Evolutionary conservation across 768 basidiomycete species (phyloP).

Genomic region (Tulasnella sp.): DNA sequence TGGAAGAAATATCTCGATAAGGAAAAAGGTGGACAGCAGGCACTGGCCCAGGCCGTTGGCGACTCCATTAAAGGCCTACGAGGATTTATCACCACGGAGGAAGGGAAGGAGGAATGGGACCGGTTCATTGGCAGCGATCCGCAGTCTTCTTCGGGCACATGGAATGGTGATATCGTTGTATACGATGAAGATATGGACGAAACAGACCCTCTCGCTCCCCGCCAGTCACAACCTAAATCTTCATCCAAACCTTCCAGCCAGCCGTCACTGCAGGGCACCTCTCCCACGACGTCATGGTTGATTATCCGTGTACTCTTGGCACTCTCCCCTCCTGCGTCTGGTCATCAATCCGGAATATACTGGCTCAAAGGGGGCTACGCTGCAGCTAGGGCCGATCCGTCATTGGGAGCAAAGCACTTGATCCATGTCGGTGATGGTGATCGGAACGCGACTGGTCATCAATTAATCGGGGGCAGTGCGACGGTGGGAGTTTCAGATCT

Average conservation of each 20-base stretch:
- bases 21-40: constrained; percentile 25
- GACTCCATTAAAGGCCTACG: constrained; percentile 39
- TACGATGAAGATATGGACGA: constrained; percentile 70
- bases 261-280: constrained; percentile 31
- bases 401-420: constrained; percentile 26
- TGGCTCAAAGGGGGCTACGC: constrained; percentile 54
- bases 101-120: constrained; percentile 63
- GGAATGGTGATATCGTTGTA: constrained; percentile 67
- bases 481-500: constrained; percentile 2
- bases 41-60: constrained; percentile 50
- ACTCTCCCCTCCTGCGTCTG: constrained; percentile 24
- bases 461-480: too few species aligned
- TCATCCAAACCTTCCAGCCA: not conserved
- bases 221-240: constrained; percentile 1
- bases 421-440: constrained; percentile 23
- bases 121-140: constrained; percentile 30
- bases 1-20: constrained; percentile 43
- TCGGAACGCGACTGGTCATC: too few species aligned
- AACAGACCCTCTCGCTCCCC: constrained; percentile 30
- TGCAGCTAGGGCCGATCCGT: constrained; percentile 41
- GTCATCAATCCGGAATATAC: constrained; percentile 26
- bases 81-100: constrained; percentile 71
- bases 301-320: constrained; percentile 51
- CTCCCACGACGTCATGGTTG: constrained; percentile 52
- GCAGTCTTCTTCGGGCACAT: constrained; percentile 22